Base-by-base conservation (phyloP, 257 asterid genomes). In the Solanum pinnatisectum region DNA sequence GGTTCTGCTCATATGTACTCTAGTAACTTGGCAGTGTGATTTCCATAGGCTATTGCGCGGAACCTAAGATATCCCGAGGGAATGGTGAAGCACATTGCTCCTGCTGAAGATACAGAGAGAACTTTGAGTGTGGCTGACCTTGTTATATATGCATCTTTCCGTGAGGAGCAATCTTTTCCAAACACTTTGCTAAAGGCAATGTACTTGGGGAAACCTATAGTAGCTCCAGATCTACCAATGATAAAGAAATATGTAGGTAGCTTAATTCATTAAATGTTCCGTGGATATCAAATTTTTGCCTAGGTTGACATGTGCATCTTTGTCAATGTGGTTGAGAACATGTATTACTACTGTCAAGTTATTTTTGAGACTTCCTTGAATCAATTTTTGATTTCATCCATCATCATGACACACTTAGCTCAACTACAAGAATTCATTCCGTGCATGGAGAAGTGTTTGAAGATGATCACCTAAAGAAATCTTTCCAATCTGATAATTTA, bases 131-230 rank as follows among this genome's bases (percentile, higher is more conserved):
- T 40, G 65, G 95, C 95, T 84, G 98, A 95, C 92, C 88, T 95
- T 86, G 98, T 95, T 88, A 92, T 97, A 88, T 97, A 96, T 87
- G 95, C 99, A 82, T 94, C 99, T 72, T 95, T 97, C 89, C 95
- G 90, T 2, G 99, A 96, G 59, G 98, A 93, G 87, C 94, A 89
- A 72, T 88, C 94, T 84, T 96, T 97, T 92, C 99, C 99, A 14
- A 93, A 85, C 83, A 90, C 91, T 88, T 92, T 96, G 95, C 93
- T 94, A 84, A 96, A 92, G 93, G 95, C 99, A 76, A 95, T 97
- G 99, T 93, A 95, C 89, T 91, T 93, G 1, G 95, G 87, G 95
- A 96, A 95, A 89, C 98, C 98, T 84, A 89, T 94, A 83, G 87
- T 97, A 63, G 98, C 98, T 87, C 99, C 99, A 15, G 95, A 96